These are phyloP conservation scores for Neospora caninum DNA, from an alignment of 169 alveolate species.

Conservation along the genomic window DNA sequence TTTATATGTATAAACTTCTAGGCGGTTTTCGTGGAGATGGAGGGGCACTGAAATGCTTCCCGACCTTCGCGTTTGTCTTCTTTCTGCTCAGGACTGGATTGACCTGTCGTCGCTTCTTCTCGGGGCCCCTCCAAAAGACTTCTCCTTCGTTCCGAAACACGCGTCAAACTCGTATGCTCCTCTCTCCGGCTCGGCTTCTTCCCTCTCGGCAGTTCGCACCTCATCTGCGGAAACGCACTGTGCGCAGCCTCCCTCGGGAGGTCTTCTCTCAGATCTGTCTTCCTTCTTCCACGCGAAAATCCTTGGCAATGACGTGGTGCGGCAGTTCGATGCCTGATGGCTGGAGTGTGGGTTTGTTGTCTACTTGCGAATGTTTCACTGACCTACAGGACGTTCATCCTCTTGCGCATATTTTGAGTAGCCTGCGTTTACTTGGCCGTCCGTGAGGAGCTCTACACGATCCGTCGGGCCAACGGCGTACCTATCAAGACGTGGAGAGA, in stretches of 20 bases:
- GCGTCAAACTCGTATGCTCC: conserved; percentile 60
- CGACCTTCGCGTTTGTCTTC: too few species aligned
- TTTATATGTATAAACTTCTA: too few species aligned
- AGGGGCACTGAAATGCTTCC: too few species aligned
- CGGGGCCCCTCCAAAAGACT: conserved; percentile 82
- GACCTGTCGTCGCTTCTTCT: conserved; percentile 84
- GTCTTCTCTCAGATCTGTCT: neutral
- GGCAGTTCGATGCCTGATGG: neutral
- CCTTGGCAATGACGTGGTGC: neutral
- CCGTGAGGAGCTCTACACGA: too few species aligned
- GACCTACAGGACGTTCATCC: too few species aligned
- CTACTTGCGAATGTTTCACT: too few species aligned
- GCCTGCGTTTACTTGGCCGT: too few species aligned
- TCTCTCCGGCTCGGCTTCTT: neutral
- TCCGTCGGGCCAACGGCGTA: too few species aligned
- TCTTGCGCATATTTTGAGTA: too few species aligned
- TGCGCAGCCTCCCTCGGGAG: neutral
- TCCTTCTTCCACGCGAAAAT: neutral
- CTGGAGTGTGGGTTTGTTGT: too few species aligned
- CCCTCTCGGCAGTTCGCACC: neutral
- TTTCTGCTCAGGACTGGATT: conserved; percentile 77
- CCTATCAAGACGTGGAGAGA: too few species aligned
- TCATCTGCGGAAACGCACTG: neutral
- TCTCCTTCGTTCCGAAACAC: conserved; percentile 84
- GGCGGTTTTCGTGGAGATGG: too few species aligned